These are phyloP conservation scores for Populus deltoides DNA, from an alignment of 345 rosid genomes.

Conservation along the genomic window DNA sequence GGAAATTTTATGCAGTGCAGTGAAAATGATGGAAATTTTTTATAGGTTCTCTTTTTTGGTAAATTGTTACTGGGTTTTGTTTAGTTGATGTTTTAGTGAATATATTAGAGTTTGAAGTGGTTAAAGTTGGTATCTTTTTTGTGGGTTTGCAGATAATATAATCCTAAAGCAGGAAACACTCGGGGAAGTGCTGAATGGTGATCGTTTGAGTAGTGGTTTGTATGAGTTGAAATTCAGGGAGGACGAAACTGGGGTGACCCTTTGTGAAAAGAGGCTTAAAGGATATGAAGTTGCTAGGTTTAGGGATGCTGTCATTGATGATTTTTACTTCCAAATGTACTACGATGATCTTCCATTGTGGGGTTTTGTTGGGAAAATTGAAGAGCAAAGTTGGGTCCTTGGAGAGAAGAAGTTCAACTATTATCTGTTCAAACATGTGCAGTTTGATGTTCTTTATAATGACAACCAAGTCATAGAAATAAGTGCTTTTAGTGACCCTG, in stretches of 20 bases:
- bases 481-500: constrained; percentile 63
- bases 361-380: constrained; percentile 86
- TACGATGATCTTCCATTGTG: constrained; percentile 84
- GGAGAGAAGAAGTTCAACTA: constrained; percentile 37
- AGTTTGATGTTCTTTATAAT: constrained; percentile 60
- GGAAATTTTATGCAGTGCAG: no score
- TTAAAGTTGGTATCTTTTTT: constrained; percentile 8
- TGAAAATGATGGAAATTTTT: no score
- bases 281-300: constrained; percentile 46
- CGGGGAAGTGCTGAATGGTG: constrained; percentile 87
- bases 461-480: constrained; percentile 53
- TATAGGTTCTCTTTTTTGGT: background rate
- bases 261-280: constrained; percentile 53
- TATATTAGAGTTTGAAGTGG: constrained; percentile 7
- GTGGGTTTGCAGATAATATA: constrained; percentile 47
- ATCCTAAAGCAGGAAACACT: constrained; percentile 53
- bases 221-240: constrained; percentile 55
- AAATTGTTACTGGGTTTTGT: background rate
- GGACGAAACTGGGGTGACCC: constrained; percentile 31
- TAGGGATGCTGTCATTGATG: constrained; percentile 53
- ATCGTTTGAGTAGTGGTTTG: constrained; percentile 52
- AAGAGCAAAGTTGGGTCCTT: constrained; percentile 37
- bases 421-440: constrained; percentile 64
- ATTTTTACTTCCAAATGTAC: constrained; percentile 86
- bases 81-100: background rate